Percentiles rank a stretch among this genome's conserved stretches.
These are phyloP conservation scores for Agarophyton chilense DNA, from an alignment of 23 red algal species.

Conservation along the genomic window DNA sequence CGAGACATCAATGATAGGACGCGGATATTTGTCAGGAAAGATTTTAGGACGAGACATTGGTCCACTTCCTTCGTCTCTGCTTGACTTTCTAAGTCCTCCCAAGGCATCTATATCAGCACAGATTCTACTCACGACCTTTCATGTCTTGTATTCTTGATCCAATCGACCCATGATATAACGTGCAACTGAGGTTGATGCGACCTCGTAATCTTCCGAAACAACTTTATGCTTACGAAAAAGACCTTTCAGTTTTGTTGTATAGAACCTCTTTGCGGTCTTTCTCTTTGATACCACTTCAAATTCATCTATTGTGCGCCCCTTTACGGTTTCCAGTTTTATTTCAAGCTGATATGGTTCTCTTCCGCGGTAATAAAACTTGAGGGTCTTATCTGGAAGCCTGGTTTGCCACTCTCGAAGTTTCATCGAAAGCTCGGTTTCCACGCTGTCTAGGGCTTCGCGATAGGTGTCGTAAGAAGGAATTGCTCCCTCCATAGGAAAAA, in stretches of 20 bases:
- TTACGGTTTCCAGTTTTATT: conserved; percentile 34
- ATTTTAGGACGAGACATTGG: conserved; percentile 65
- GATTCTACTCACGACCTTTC: conserved; percentile 45
- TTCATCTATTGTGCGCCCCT: conserved; percentile 49
- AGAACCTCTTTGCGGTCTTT: conserved; percentile 83
- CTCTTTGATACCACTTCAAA: conserved; percentile 89
- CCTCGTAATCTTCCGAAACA: conserved; percentile 61
- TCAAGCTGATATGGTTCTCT: conserved; percentile 97
- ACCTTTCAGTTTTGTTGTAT: conserved; percentile 69
- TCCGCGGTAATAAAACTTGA: conserved; percentile 90
- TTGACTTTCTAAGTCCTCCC: conserved; percentile 53
- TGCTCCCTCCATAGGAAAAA: conserved; percentile 61
- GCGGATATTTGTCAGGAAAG: conserved; percentile 30
- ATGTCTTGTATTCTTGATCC: conserved; percentile 66
- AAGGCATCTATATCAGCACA: conserved; percentile 87
- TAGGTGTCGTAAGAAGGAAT: conserved; percentile 39
- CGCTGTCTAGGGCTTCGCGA: conserved; percentile 43
- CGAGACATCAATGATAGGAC: conserved; percentile 43
- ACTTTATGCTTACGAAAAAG: conserved; percentile 52
- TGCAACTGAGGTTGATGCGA: conserved; percentile 30
- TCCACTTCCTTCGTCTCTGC: conserved; percentile 48
- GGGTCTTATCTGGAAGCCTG: conserved; percentile 31
- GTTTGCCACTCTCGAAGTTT: conserved; percentile 63
- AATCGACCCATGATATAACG: conserved; percentile 80
- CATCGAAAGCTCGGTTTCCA: conserved; percentile 50